phyloP scores from a whole-genome alignment of 73 alveolate genomes.

The Paraurostyla sp. region DNA sequence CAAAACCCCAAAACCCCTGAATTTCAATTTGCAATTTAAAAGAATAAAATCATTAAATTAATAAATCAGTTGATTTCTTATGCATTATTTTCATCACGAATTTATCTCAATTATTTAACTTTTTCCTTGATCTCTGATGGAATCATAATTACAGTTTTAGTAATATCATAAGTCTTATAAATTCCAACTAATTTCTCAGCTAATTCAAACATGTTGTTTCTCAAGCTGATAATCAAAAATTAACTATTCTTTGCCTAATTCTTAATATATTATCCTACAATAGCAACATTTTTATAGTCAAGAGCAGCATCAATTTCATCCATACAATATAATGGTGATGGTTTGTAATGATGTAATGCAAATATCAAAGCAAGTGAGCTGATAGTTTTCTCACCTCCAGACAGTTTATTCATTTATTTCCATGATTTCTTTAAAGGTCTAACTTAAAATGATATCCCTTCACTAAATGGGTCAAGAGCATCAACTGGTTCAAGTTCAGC shows the following conservation, averaged over 20 bases:
- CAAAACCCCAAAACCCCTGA: too few relatives aligned
- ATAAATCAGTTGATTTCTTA: too few relatives aligned
- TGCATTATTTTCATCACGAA: too few relatives aligned
- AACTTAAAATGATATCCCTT: constrained; percentile 92
- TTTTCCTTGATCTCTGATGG: too few relatives aligned
- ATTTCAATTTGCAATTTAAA: too few relatives aligned
- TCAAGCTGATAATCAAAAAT: constrained; percentile 90
- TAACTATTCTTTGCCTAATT: constrained; percentile 90
- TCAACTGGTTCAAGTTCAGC: constrained; percentile 89
- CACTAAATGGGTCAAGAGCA: constrained; percentile 88
- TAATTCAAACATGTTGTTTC: constrained; percentile 94
- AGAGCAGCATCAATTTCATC: constrained; percentile 98
- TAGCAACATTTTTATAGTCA: constrained; percentile 93
- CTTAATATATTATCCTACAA: constrained; percentile 93
- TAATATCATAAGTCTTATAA: constrained; percentile 89
- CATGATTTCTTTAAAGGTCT: constrained; percentile 94
- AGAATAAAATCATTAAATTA: too few relatives aligned
- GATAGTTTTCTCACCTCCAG: constrained; percentile 96
- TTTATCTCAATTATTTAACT: too few relatives aligned
- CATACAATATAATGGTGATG: constrained; percentile 90
- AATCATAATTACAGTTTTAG: constrained; percentile 81
- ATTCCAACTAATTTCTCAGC: constrained; percentile 90
- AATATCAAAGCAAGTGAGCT: constrained; percentile 90
- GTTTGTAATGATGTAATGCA: constrained; percentile 96
- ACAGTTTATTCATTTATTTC: constrained; percentile 89